Base-by-base conservation (phyloP, 2,329 filamentous ascomycete genomes). In the Ophiostoma populinum region DNA sequence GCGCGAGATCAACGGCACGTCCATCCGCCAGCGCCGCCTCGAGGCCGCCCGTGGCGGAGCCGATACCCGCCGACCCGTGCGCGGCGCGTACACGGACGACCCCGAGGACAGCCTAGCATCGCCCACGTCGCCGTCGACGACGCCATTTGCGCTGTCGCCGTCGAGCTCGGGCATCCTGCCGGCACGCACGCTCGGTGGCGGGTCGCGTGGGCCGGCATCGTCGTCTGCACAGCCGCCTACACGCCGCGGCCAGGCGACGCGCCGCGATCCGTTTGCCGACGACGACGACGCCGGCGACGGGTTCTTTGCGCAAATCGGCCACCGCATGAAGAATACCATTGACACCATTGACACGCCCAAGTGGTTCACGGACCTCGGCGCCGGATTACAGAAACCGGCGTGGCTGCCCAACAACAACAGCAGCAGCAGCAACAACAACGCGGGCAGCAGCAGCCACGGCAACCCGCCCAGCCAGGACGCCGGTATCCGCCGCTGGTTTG, bases 281-380 rank as follows among this genome's bases (percentile, higher is more conserved):
- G 47, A 22, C 31, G 53, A 19, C 44, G 55, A 24, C 1, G 65
- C 67, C 7, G 67, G 70, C n/a, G 64, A 70, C 1, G 76, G 80
- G 21, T 82, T 93, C 53, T 85, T 95, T 49, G 70, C 80, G 44
- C 76, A 78, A 22, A 73, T 95, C 41, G 75, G 80, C 0, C 80
- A 92, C 50, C 68, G 87, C 24, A 75, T 98, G 46, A 80, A 76
- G 55, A 98, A 98, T 49, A 95, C 90, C 0, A 72, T 95, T 35
- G 87, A 95, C 41, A 79, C 74, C 0, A 67, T 83, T 2, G 78
- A 85, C 35, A 67, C 76, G 20, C 87, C 90, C 0, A 75, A 75
- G 43, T 95, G 86, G 85, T 60, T 93, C 43, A 68, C 74, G 46
- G 77, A 80, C 18, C 62, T 82, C 19, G 68, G 72, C 2, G 64